These are phyloP conservation scores for Prunella vulgaris DNA, from an alignment of 257 asterid species.

Conservation along the genomic window DNA sequence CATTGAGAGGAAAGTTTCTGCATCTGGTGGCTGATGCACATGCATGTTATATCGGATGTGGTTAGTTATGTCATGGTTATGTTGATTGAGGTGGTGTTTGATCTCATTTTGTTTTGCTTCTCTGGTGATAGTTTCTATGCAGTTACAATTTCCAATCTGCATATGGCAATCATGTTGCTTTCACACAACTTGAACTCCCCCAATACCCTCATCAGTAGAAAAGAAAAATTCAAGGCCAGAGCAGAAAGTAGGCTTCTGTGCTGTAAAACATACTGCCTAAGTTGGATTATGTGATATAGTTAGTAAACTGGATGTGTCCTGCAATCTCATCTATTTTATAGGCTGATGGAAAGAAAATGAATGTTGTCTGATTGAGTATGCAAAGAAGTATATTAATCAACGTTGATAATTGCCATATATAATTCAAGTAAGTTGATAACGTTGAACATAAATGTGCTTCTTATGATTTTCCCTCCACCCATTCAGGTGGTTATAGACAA, in stretches of 20 bases:
- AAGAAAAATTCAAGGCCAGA: neutral
- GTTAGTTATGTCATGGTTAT: neutral
- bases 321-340: neutral
- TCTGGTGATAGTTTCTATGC: neutral
- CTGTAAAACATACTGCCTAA: neutral
- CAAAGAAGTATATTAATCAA: neutral
- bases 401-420: neutral
- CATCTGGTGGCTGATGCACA: neutral
- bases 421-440: neutral
- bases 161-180: neutral
- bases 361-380: neutral
- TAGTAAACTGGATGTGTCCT: neutral
- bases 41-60: neutral
- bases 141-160: no score
- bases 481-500: constrained; percentile 68
- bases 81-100: neutral
- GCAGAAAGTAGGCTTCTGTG: neutral
- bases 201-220: neutral
- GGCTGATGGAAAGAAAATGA: neutral
- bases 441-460: neutral
- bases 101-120: neutral
- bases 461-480: neutral
- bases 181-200: neutral
- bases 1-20: neutral
- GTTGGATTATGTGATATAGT: neutral